These are phyloP conservation scores for Erythrobasidium yunnanense DNA, from an alignment of 768 basidiomycete genomes.

Conservation along the genomic window DNA sequence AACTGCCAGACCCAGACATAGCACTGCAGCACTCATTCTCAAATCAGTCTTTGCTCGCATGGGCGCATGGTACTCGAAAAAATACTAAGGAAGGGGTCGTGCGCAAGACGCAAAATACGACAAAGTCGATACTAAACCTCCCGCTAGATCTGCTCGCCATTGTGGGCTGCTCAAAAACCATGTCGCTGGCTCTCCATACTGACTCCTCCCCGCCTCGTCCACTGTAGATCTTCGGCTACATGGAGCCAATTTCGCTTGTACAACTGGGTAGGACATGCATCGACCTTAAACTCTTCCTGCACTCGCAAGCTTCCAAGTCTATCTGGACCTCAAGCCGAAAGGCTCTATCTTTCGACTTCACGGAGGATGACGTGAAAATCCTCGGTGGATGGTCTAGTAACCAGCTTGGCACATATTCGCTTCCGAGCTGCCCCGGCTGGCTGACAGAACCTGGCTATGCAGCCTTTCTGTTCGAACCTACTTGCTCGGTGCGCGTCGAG, in stretches of 20 bases:
- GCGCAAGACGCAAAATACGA: not conserved
- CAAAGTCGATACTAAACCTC: not conserved
- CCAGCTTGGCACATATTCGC: not conserved
- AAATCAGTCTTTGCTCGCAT: not conserved
- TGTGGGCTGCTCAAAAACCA: not conserved
- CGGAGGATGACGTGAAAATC: not conserved
- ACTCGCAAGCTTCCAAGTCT: not conserved
- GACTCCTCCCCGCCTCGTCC: not conserved
- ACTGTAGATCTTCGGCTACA: not conserved
- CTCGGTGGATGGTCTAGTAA: not conserved
- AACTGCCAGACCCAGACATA: too few species aligned
- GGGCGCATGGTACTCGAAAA: not conserved
- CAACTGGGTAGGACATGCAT: not conserved
- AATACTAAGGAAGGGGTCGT: not conserved
- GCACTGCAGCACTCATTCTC: too few species aligned
- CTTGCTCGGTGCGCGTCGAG: not conserved
- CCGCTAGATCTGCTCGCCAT: not conserved
- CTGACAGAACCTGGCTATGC: not conserved
- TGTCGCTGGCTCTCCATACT: not conserved
- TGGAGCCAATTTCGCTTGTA: not conserved
- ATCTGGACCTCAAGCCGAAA: not conserved
- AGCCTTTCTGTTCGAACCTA: not conserved
- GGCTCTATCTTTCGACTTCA: not conserved
- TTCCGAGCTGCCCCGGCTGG: not conserved
- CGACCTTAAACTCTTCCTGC: not conserved